Conservation (phyloP, 345 rosid species). For the Eucalyptus tenuipes region DNA sequence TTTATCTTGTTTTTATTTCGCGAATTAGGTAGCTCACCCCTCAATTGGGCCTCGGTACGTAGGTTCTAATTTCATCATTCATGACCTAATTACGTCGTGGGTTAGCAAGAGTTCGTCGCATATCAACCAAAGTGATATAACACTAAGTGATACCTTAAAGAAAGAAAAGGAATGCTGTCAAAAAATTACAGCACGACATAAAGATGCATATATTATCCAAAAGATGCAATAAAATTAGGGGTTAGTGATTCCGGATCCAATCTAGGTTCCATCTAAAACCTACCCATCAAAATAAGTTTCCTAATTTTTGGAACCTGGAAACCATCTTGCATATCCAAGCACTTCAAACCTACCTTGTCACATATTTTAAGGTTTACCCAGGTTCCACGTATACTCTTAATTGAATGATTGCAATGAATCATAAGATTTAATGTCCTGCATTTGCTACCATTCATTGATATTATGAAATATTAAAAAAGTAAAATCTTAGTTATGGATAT, state of each 20-base stretch:
- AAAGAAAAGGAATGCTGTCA: neutral
- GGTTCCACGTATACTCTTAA: accelerated
- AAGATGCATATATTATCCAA: neutral
- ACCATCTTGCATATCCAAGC: too few relatives aligned
- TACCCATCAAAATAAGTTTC: accelerated
- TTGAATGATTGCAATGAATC: too few relatives aligned
- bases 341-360: too few relatives aligned
- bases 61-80: neutral
- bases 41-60: neutral
- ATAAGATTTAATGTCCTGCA: too few relatives aligned
- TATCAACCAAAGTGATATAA: neutral
- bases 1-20: neutral
- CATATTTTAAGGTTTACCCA: accelerated
- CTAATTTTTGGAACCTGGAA: too few relatives aligned
- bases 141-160: neutral
- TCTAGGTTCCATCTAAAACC: accelerated
- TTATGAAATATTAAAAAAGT: too few relatives aligned
- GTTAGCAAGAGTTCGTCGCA: neutral
- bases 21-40: neutral
- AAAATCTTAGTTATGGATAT: too few relatives aligned
- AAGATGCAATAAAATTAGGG: neutral
- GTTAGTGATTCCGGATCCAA: too few relatives aligned
- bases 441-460: too few relatives aligned
- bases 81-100: neutral
- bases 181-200: neutral